These are phyloP conservation scores for Aspergillus tubingensis DNA, from an alignment of 2,329 filamentous ascomycete genomes.

Conservation along the genomic window DNA sequence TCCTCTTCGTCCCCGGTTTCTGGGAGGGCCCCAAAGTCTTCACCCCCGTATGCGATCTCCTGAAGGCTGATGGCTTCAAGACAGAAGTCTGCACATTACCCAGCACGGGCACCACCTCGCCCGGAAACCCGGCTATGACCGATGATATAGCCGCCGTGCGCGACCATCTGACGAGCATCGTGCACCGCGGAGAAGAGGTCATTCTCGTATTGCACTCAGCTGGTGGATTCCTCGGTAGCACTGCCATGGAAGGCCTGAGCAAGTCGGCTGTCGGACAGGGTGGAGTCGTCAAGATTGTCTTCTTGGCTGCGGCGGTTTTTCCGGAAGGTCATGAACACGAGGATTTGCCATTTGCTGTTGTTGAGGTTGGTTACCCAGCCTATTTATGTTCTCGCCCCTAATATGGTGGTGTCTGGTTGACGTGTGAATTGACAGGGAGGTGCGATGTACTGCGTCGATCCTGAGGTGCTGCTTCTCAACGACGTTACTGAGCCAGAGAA, in stretches of 20 bases:
- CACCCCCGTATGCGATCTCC: neutral
- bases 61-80: neutral
- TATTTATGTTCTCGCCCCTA: neutral
- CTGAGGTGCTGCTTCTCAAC: neutral
- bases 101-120: slow-evolving; percentile 5
- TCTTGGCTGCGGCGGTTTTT: slow-evolving; percentile 3
- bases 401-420: too few species aligned
- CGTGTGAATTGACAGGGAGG: neutral
- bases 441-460: neutral
- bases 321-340: neutral
- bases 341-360: slow-evolving; percentile 3
- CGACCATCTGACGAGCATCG: neutral
- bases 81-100: neutral
- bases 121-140: slow-evolving; percentile 7
- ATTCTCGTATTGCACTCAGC: slow-evolving; percentile 4
- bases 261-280: neutral
- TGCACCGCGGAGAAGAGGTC: neutral
- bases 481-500: neutral
- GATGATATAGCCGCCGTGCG: slow-evolving; percentile 6
- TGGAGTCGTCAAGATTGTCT: slow-evolving; percentile 5
- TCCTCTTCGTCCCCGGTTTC: slow-evolving; percentile 10
- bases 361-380: neutral
- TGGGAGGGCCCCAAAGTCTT: slow-evolving; percentile 5
- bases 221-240: neutral
- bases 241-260: neutral